Evolutionary conservation across 371 early-diverging fungal genomes (phyloP).

Genomic region (Cokeromyces recurvatus): DNA sequence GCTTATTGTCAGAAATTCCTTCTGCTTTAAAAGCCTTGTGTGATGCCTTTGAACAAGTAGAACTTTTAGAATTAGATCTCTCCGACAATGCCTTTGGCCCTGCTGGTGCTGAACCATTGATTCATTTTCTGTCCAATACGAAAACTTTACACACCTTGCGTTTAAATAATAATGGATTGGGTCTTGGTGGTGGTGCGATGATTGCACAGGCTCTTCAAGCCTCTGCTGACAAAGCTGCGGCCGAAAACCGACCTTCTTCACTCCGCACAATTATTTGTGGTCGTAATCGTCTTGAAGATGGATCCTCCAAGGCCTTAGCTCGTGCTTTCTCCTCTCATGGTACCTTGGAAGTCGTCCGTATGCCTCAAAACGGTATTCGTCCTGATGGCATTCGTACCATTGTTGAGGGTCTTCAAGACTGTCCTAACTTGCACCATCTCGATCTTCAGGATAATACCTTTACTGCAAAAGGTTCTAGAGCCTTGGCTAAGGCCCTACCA

Average conservation of each 20-base stretch:
- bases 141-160: conserved; percentile 72
- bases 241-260: conserved; percentile 59
- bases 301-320: conserved; percentile 68
- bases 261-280: conserved; percentile 84
- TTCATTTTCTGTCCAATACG: conserved; percentile 77
- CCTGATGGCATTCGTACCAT: conserved; percentile 84
- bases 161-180: conserved; percentile 96
- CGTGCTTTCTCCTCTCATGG: conserved; percentile 81
- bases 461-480: conserved; percentile 74
- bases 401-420: conserved; percentile 64
- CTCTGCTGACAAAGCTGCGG: conserved; percentile 62
- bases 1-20: conserved; percentile 88
- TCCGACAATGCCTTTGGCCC: conserved; percentile 99
- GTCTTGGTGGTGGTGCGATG: conserved; percentile 82
- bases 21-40: conserved; percentile 77
- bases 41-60: conserved; percentile 73
- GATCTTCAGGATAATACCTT: conserved; percentile 98
- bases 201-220: conserved; percentile 83
- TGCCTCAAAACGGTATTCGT: conserved; percentile 97
- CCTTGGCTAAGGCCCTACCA: conserved; percentile 74
- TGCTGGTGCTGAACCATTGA: conserved; percentile 85
- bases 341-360: conserved; percentile 73
- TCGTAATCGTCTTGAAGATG: conserved; percentile 93
- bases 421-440: conserved; percentile 66
- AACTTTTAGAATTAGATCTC: conserved; percentile 78